These are phyloP conservation scores for Penicillium simplicissimum DNA, from an alignment of 495 filamentous ascomycete species.

Conservation along the genomic window DNA sequence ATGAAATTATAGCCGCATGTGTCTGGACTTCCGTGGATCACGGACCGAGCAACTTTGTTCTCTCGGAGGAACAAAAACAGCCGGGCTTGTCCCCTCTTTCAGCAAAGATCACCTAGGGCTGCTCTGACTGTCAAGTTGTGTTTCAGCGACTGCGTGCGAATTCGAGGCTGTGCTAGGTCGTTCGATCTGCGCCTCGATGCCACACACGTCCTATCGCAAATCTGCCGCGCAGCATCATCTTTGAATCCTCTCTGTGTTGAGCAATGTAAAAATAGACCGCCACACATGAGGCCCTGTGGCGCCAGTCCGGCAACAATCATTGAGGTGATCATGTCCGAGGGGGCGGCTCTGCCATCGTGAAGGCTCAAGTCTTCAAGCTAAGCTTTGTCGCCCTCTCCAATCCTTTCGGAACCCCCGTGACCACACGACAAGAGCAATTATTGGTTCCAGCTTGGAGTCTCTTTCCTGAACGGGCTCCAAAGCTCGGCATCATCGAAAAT, in stretches of 20 bases:
- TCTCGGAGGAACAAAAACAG: not conserved
- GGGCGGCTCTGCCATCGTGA: not conserved
- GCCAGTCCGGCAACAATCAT: slow-evolving; percentile 1
- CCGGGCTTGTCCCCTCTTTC: slow-evolving; percentile 11
- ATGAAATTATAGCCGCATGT: slow-evolving; percentile 19
- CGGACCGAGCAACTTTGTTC: slow-evolving; percentile 24
- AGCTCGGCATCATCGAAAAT: not conserved
- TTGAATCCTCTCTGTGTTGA: not conserved
- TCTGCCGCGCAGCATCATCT: not conserved
- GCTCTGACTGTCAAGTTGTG: not conserved
- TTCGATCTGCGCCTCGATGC: slow-evolving; percentile 19
- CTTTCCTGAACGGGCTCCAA: not conserved
- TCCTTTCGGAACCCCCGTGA: not conserved
- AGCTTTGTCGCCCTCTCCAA: not conserved
- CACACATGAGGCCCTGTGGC: not conserved
- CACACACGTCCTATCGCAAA: not conserved
- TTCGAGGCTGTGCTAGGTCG: slow-evolving; percentile 20
- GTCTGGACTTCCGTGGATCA: slow-evolving; percentile 14
- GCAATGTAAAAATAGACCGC: not conserved
- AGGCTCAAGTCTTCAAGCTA: not conserved
- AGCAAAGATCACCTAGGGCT: slow-evolving; percentile 26
- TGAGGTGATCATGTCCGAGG: not conserved
- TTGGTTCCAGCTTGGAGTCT: not conserved
- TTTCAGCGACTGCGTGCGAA: slow-evolving; percentile 7
- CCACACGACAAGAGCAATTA: not conserved